Conservation (phyloP, 2,329 filamentous ascomycete species). For the Arthrobotrys sphaeroides region DNA sequence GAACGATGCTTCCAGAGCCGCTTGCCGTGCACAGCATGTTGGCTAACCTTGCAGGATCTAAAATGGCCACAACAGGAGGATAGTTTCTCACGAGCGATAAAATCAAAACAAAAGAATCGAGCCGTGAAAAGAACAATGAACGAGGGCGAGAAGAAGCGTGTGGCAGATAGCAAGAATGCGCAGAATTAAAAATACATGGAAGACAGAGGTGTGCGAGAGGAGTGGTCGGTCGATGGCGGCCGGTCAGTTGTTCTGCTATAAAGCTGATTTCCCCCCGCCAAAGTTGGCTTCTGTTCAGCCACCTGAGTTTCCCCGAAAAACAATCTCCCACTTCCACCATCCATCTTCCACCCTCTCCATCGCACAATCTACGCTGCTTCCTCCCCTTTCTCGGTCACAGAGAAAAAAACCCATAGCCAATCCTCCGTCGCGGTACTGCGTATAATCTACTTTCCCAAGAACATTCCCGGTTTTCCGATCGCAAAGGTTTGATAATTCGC, state of each 20-base stretch:
- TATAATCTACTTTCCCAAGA: neutral
- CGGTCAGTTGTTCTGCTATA: conserved; percentile 21
- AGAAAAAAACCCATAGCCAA: neutral
- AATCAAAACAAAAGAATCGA: neutral
- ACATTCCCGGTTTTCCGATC: conserved; percentile 15
- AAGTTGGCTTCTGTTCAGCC: conserved; percentile 30
- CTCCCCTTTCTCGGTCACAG: neutral
- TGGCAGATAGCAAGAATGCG: neutral
- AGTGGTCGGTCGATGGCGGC: conserved; percentile 8
- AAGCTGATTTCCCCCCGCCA: conserved; percentile 32
- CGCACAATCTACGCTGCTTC: neutral
- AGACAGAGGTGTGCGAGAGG: neutral
- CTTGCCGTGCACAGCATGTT: neutral
- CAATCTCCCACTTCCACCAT: neutral
- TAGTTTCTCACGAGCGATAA: conserved; percentile 28
- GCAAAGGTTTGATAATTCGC: conserved; percentile 18
- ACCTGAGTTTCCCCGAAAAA: conserved; percentile 28
- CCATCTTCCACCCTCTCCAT: neutral
- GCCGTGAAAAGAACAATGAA: neutral
- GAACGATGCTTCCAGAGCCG: conserved; percentile 1
- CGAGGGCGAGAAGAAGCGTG: conserved; percentile 9
- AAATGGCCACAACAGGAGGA: neutral
- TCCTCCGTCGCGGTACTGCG: conserved; percentile 13
- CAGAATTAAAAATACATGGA: conserved; percentile 1
- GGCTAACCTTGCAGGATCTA: conserved; percentile 14